phyloP scores from a whole-genome alignment of 2,329 filamentous ascomycete species.

The Xylaria arbuscula region DNA sequence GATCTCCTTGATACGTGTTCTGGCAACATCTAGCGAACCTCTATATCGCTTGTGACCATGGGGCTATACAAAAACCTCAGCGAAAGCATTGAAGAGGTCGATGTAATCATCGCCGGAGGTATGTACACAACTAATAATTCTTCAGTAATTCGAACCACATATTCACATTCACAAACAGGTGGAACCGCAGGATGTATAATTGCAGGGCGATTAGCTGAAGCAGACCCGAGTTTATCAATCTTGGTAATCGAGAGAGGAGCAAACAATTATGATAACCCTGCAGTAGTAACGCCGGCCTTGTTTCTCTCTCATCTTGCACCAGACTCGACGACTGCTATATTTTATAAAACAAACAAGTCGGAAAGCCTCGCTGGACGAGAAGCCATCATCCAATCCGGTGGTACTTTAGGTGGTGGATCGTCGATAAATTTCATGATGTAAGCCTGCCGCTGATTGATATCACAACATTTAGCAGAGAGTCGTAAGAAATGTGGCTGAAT shows the following conservation, averaged over 20 bases:
- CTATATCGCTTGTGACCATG: conserved; percentile 34
- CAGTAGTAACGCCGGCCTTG: conserved; percentile 58
- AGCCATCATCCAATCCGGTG: conserved; percentile 54
- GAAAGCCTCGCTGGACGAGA: conserved; percentile 58
- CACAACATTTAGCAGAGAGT: not conserved
- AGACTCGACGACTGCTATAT: conserved; percentile 56
- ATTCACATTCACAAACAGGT: conserved; percentile 31
- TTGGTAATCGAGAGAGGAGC: conserved; percentile 40
- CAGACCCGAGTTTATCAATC: conserved; percentile 40
- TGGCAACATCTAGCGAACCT: not conserved
- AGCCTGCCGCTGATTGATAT: conserved; percentile 8
- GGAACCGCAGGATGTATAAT: conserved; percentile 41
- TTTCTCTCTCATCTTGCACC: conserved; percentile 61
- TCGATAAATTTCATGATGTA: conserved; percentile 63
- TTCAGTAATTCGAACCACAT: not conserved
- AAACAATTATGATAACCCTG: conserved; percentile 31
- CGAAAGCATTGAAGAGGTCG: conserved; percentile 43
- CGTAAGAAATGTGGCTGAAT: conserved; percentile 11
- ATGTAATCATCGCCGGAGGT: conserved; percentile 49
- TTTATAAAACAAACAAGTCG: conserved; percentile 56
- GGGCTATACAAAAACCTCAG: conserved; percentile 42
- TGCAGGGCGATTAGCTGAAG: conserved; percentile 39
- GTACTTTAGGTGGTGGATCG: conserved; percentile 65
- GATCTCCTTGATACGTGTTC: not conserved
- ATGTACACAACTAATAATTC: conserved; percentile 12